Evolutionary conservation across 129 eudicot species (phyloP), one percentile per base, ranked within the genome.

Genomic region (Sambucus nigra): DNA sequence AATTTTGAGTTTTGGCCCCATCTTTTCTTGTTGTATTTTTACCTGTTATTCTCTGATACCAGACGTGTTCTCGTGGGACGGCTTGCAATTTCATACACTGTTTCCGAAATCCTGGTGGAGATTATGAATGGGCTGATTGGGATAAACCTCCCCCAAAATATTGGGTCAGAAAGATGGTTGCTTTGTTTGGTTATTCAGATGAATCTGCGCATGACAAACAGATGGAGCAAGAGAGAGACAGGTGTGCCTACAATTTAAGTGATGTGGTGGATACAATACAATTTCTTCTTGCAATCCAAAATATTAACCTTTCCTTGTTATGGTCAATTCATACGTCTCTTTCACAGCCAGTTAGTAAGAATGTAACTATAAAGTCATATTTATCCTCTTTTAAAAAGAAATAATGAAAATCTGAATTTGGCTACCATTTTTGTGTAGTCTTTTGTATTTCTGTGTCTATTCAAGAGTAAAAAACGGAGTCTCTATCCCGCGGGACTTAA

Each of bases 111-210:
- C 99, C 99, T 39, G 99, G 87, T 49, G 94, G 99, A 59, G 96
- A 92, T 51, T 92, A 92, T 82, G 99, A 86, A 75, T 92, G 94
- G 99, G 95, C 95, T 27, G 96, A 86, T 70, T 82, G 76, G 84
- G 99, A 86, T 70, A 82, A 75, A 64, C 87, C 87, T 13, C 84
- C 95, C 17, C 99, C 94, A 48, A 80, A 75, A 53, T 92, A 72
- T 69, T 82, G 99, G 99, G 57, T 69, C 41, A 60, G 57, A 21
- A 75, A 77, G 75, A 92, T 86, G 95, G 69, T 20, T 67, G 94
- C 96, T 64, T 86, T 92, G 42, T 92, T 92, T 64, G 99, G 96
- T 46, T 64, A 71, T 74, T 61, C 87, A 20, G 78, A 66, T 24
- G 70, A 82, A 31, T 53, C 60, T 28, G 69, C 33, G 47, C 53